Evolutionary conservation across 2,329 filamentous ascomycete species (phyloP), one percentile per base, ranked within the genome.

Genomic region (Pyrenochaeta sp.): DNA sequence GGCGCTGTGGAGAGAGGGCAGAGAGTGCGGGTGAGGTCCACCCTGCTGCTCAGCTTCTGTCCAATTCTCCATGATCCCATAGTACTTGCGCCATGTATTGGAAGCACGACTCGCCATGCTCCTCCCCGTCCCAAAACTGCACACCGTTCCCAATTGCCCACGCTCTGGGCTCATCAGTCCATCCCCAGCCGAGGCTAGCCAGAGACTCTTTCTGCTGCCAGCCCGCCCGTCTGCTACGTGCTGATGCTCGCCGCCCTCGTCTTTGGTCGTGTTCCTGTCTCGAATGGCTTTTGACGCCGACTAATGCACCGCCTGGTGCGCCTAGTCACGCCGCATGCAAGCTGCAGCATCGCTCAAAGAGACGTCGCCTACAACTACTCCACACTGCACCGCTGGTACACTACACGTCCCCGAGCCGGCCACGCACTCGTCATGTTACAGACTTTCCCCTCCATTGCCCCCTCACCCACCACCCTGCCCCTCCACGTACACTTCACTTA

Each of bases 401-500:
- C 10, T 7, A 17, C 23, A 23, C 40, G 43, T 31, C 4, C 9
- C 23, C 23, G 4, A 27, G 23, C 23, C 4, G 23, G 9, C 46
- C 45, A 45, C 48, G 46, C 47, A 54, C 48, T 39, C 32, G 51
- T 47, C 40, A 49, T 45, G n/a, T n/a, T n/a, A 37, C 40, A 15
- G 43, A 45, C 27, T 32, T 45, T 51, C 45, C 53, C 29, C 31
- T 20, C 42, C 42, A 17, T 32, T 35, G 45, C 35, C n/a, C n/a
- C 15, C 41, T 51, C 56, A 63, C 60, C 65, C 56, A 20, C 53
- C 57, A 39, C 65, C 48, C 37, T 49, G 60, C 66, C 67, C 63
- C 51, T 72, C 68, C 63, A 65, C 71, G 67, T 72, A 69, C 36
- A 83, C 58, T 21, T 83, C 81, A 17, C 74, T 73, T 23, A 87